Base-by-base conservation (phyloP, 1,139 yeast genomes). In the Protomyces gravidus region DNA sequence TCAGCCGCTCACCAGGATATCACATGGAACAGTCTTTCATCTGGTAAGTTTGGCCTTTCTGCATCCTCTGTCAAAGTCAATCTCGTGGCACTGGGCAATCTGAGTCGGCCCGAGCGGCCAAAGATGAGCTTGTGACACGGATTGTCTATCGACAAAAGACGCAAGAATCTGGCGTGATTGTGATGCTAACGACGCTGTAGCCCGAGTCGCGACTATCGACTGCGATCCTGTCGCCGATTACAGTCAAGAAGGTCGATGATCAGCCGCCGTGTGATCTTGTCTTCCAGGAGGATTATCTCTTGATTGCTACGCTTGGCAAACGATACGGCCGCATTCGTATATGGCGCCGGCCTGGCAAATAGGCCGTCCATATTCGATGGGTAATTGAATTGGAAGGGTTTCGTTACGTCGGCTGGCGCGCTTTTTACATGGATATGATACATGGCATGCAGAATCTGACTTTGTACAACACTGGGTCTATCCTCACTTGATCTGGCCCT, bases 171-270 rank as follows among this genome's bases (percentile, higher is more conserved):
- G n/a, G n/a, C n/a, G n/a, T n/a, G n/a, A n/a, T n/a, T n/a, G n/a
- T n/a, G 11, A 30, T 17, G 42, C 42, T 36, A 36, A 36, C 42
- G 9, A 9, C 21, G 11, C 3, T 36, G 23, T 36, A 36, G 42
- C 42, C 42, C 23, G 64, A 65, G n/a, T 30, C 65, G 13, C 58
- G 63, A 26, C 62, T 64, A 33, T 58, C 61, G 25, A 62, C 63
- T 9, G 66, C 66, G 11, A 61, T 64, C 25, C 56, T 64, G 25
- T 63, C 64, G 9, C 66, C 66, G 23, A 64, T 64, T 33, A 60
- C 65, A 49, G 64, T 63, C 15, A 63, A 61, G 42, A 56, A 62
- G 46, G 61, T 64, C 30, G 66, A 64, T 32, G 62, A 62, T 13
- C 65, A 64, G 40, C 63, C 66, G 23, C 59, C 64, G 28, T 40